Evolutionary conservation across 2,329 filamentous ascomycete species (phyloP), one percentile per base, ranked within the genome.

Genomic region (Davidsoniella eucalypti): DNA sequence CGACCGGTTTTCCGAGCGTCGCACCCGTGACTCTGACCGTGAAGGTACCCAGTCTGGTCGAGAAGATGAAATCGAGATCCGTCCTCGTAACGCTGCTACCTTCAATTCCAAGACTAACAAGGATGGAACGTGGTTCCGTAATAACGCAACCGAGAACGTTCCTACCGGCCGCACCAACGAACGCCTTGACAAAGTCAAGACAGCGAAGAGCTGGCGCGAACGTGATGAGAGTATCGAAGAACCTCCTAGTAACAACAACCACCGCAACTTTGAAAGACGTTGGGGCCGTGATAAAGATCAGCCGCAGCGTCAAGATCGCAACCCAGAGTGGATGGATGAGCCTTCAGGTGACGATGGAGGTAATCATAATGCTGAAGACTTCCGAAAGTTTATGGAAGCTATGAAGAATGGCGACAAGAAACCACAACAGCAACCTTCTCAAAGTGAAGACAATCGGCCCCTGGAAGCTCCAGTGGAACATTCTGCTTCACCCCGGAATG

Each of bases 381-480:
- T 95, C 63, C 82, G 93, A 66, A 85, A 85, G 57, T 95, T 90
- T 79, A 94, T 94, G 72, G 86, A 93, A 58, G 75, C 74, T 55
- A 93, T 93, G 87, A 90, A 79, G 38, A 73, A 76, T 54, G 76
- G 71, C 58, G 66, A 61, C 53, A 62, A 59, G 2, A 37, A 38
- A 29, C 3, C 26, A 29, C 26, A 29, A 10, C 26, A 29, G 5
- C 26, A 4, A 29, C 21, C 14, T 17, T 37, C 44, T 21, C 10
- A 12, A 17, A 47, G 38, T 18, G 16, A 47, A 17, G 52, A 44
- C 21, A 40, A 43, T 12, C 47, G 17, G 7, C 25, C 54, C 58
- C 36, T 51, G 62, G 3, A 58, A 65, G 16, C 58, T 9, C 29
- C 18, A 17, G 21, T 36, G 10, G 23, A 26, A 3, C 49, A 44